Evolutionary conservation across 2,329 filamentous ascomycete genomes (phyloP).

Genomic region (Dothideomycetes sp.): DNA sequence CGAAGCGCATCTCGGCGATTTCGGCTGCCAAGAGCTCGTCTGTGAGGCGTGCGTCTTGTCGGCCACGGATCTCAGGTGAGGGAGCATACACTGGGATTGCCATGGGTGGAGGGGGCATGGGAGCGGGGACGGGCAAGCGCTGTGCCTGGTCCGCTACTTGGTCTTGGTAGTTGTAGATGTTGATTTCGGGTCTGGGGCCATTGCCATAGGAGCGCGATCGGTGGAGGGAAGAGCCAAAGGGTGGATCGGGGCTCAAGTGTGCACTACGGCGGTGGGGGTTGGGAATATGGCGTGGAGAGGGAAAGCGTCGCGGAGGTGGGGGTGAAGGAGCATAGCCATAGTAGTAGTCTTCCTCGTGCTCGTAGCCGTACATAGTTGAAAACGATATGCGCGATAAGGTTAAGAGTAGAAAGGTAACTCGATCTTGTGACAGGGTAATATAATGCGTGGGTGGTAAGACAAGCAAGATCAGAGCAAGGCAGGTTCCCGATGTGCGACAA

Average conservation of each 20-base stretch:
- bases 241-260: slow-evolving; percentile 13
- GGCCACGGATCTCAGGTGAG: neutral
- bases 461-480: neutral
- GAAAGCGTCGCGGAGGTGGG: slow-evolving; percentile 2
- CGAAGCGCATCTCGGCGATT: slow-evolving; percentile 18
- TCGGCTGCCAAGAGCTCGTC: slow-evolving; percentile 13
- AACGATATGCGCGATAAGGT: too few species aligned
- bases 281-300: slow-evolving; percentile 1
- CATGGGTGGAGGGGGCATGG: neutral
- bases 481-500: neutral
- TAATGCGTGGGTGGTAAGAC: too few species aligned
- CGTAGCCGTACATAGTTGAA: too few species aligned
- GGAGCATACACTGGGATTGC: neutral
- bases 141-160: neutral
- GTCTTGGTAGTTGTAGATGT: slow-evolving; percentile 28
- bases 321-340: neutral
- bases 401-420: too few species aligned
- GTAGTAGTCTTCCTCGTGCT: slow-evolving; percentile 1
- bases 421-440: too few species aligned
- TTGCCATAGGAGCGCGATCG: slow-evolving; percentile 34
- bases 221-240: slow-evolving; percentile 20
- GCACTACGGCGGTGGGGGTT: slow-evolving; percentile 11
- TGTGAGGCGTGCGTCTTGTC: neutral
- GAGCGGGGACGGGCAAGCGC: neutral
- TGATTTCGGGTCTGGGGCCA: slow-evolving; percentile 31